Conservation (phyloP, 257 asterid species). For the Capsicum chinense region DNA sequence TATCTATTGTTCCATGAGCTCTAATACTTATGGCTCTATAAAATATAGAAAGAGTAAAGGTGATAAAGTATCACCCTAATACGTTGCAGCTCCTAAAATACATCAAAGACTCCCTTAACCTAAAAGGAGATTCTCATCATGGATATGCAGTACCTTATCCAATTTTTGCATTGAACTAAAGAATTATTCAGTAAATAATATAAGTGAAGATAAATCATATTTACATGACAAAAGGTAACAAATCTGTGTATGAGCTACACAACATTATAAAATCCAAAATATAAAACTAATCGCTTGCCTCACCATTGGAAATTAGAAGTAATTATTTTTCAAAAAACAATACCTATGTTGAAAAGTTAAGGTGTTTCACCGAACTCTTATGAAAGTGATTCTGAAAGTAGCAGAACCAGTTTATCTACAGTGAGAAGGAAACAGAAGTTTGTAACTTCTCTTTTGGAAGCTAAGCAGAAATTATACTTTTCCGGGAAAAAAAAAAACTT, state of each 20-base stretch:
- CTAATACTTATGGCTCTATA: background rate
- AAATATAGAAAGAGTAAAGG: background rate
- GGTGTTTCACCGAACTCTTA: background rate
- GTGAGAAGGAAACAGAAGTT: background rate
- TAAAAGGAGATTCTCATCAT: background rate
- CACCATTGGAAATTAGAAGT: background rate
- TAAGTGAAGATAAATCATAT: background rate
- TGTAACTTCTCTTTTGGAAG: background rate
- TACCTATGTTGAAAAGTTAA: background rate
- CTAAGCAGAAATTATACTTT: background rate
- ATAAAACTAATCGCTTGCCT: background rate
- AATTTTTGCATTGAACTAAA: background rate
- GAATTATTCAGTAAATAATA: too few relatives aligned
- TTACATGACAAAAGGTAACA: background rate
- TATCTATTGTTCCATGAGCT: background rate
- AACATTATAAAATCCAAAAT: background rate
- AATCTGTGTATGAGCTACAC: background rate
- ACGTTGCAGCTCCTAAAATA: background rate
- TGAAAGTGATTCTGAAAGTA: background rate
- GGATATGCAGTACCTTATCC: background rate
- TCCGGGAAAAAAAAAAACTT: background rate
- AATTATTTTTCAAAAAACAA: background rate
- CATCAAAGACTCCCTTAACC: background rate
- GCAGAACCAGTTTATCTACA: background rate
- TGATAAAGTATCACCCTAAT: background rate